Conservation (phyloP, 257 asterid species). For the Solanum etuberosum region DNA sequence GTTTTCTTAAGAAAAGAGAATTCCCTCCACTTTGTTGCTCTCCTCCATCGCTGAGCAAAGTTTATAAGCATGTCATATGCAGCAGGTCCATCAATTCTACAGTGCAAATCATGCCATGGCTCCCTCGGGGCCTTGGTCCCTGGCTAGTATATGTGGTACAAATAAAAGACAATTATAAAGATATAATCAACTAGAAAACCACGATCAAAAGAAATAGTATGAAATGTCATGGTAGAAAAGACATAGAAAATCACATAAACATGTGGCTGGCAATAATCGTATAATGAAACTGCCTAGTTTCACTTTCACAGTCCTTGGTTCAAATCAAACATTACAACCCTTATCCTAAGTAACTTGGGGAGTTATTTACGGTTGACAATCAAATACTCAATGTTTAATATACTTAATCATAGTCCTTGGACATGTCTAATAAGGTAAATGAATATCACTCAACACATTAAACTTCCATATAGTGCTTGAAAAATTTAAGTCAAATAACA, state of each 20-base stretch:
- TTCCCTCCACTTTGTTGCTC: constrained; percentile 85
- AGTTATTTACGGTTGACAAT: background rate
- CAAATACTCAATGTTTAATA: background rate
- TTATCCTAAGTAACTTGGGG: background rate
- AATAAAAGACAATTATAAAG: background rate
- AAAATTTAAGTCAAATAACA: background rate
- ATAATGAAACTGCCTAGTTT: background rate
- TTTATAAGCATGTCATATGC: constrained; percentile 92
- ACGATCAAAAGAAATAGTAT: background rate
- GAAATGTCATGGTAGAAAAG: background rate
- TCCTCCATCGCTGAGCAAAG: constrained; percentile 97
- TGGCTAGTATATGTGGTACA: constrained; percentile 16
- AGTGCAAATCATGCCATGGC: constrained; percentile 98
- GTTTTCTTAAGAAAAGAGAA: constrained; percentile 61
- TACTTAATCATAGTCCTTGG: background rate
- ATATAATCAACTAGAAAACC: background rate
- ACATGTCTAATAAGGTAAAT: background rate
- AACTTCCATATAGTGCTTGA: background rate
- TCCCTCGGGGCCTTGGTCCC: constrained; percentile 85
- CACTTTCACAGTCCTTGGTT: background rate
- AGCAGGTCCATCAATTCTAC: constrained; percentile 90
- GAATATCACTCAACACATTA: background rate
- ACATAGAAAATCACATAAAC: background rate
- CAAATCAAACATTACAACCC: background rate
- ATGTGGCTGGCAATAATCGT: background rate